Percentiles rank a stretch among this genome's conserved stretches.
phyloP scores from a whole-genome alignment of 2,329 filamentous ascomycete genomes.

The Penicillium oxalicum region DNA sequence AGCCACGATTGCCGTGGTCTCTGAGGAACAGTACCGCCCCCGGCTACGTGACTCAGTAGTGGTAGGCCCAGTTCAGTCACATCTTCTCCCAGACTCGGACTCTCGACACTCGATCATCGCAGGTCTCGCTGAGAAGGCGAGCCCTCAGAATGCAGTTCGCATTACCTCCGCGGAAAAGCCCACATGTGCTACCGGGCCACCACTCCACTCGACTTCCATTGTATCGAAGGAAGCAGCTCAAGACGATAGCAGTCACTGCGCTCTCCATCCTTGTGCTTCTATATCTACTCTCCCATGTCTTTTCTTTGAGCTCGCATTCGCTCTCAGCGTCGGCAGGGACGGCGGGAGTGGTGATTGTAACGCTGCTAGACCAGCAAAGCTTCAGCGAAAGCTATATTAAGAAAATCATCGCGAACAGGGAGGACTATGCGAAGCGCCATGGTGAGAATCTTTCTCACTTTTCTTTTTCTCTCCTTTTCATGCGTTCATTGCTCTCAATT shows the following conservation, averaged over 20 bases:
- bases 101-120: slow-evolving; percentile 11
- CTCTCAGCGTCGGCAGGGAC: slow-evolving; percentile 25
- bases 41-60: too few species aligned
- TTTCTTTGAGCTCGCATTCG: slow-evolving; percentile 25
- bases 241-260: slow-evolving; percentile 51
- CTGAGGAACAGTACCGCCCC: neutral
- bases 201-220: slow-evolving; percentile 38
- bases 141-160: slow-evolving; percentile 70
- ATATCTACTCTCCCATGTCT: slow-evolving; percentile 51
- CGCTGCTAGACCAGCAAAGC: slow-evolving; percentile 64
- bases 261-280: slow-evolving; percentile 54
- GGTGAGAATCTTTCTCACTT: slow-evolving; percentile 51
- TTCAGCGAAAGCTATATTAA: slow-evolving; percentile 63
- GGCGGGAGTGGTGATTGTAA: slow-evolving; percentile 68
- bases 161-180: slow-evolving; percentile 77
- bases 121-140: slow-evolving; percentile 16
- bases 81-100: neutral
- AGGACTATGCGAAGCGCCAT: slow-evolving; percentile 77
- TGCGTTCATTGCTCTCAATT: neutral
- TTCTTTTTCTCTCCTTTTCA: neutral
- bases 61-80: too few species aligned
- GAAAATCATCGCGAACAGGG: slow-evolving; percentile 72
- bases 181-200: slow-evolving; percentile 65
- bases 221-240: slow-evolving; percentile 57
- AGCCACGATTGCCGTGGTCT: slow-evolving; percentile 8